Base-by-base conservation (phyloP, 2,329 filamentous ascomycete species). In the Nemania sp. region DNA sequence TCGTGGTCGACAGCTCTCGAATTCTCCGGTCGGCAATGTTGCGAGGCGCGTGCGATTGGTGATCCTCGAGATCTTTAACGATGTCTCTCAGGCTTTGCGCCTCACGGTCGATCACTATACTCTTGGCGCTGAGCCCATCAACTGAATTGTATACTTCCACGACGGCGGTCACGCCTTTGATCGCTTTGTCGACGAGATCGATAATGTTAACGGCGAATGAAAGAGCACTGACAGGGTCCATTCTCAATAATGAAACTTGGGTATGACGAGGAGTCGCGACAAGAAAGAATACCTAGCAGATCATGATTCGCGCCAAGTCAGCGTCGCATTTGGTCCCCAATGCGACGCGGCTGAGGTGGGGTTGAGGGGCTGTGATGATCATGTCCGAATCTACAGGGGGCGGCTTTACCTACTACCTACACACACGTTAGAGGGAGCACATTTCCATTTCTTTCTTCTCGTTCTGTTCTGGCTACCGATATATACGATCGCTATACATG, bases 141-240 rank as follows among this genome's bases (percentile, higher is more conserved):
- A 14, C 26, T 6, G 46, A 49, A 11, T 49, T 36, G 28, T 33
- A 49, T 6, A 49, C 28, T 11, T 49, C 19, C 6, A 43, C 20
- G 11, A 43, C 37, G 5, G 20, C 15, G 5, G 9, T 17, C 11
- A 5, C 39, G 5, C 2, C 39, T 3, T 28, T 42, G 20, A 28
- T 15, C 6, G 37, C 47, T 19, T 49, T 49, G 28, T 14, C 12
- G 7, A 36, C 39, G 5, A 49, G 47, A 15, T 49, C 47, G 20
- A 49, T 43, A 28, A 49, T 43, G n/a, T 49, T 49, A 14, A 11
- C 20, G 3, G 47, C 47, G 12, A 49, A 0, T 5, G 47, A 42
- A 36, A 49, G 37, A 11, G 37, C 47, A 8, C 20, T 36, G 9
- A 49, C 1, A 6, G 47, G 37, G 2, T 43, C 47, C 47, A 49